Percentiles rank a stretch among this genome's conserved stretches.
Evolutionary conservation across 306 rosid genomes (phyloP).

Genomic region (Glycyrrhiza uralensis): DNA sequence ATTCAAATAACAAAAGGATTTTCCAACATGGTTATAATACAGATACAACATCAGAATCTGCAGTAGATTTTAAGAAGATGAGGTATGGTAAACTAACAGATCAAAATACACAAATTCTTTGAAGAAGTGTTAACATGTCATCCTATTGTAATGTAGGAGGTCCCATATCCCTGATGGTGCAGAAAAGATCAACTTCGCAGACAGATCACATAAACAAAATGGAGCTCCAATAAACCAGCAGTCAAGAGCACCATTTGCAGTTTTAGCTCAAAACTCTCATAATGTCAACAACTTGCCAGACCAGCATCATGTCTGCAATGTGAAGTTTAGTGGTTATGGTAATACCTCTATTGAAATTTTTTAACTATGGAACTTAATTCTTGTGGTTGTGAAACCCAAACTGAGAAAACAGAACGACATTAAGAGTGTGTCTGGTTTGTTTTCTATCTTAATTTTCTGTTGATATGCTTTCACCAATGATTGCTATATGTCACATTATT

Average conservation of each 20-base stretch:
- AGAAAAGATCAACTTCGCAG: constrained; percentile 49
- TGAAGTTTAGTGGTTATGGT: constrained; percentile 52
- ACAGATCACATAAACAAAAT: constrained; percentile 57
- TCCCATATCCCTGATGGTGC: constrained; percentile 57
- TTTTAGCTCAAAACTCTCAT: constrained; percentile 70
- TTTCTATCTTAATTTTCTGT: not conserved
- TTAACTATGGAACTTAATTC: constrained; percentile 9
- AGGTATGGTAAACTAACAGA: constrained; percentile 49
- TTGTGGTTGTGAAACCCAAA: constrained; percentile 22
- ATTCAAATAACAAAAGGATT: constrained; percentile 70
- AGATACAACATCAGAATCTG: constrained; percentile 51
- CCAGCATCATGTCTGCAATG: constrained; percentile 42
- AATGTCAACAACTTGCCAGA: constrained; percentile 46
- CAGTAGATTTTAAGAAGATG: constrained; percentile 52
- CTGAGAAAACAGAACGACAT: constrained; percentile 20
- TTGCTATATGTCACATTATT: not conserved
- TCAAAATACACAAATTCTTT: constrained; percentile 18
- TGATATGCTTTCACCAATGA: not conserved
- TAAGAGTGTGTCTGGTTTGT: not conserved
- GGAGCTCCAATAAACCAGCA: constrained; percentile 51
- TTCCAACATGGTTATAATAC: constrained; percentile 44
- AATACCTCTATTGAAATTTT: constrained; percentile 25
- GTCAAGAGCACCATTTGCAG: constrained; percentile 71
- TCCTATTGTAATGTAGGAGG: constrained; percentile 48
- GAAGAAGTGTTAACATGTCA: constrained; percentile 18